Percentiles rank a stretch among this genome's conserved stretches.
Evolutionary conservation across 1,139 yeast species (phyloP).

Genomic region (Pichia sp.): DNA sequence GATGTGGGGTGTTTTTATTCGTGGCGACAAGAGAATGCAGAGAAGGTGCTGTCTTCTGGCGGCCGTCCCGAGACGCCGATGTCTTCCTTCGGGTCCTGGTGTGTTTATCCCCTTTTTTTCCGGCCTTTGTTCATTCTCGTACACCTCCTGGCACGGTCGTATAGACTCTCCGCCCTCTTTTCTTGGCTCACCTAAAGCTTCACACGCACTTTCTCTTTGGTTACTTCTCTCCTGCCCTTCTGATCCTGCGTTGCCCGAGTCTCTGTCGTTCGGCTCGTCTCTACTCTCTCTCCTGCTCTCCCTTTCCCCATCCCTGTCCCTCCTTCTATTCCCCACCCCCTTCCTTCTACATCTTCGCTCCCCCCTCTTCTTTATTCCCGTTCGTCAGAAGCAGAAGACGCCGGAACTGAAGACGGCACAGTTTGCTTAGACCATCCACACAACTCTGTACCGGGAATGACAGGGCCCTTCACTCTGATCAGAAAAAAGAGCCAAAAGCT

Average conservation of each 20-base stretch:
- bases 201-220: background rate
- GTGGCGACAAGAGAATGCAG: background rate
- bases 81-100: background rate
- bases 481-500: constrained; percentile 16
- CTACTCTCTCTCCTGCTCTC: background rate
- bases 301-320: background rate
- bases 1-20: background rate
- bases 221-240: background rate
- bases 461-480: constrained; percentile 11
- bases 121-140: background rate
- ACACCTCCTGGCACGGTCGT: background rate
- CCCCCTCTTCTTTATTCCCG: background rate
- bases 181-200: background rate
- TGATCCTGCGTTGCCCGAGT: too few species aligned
- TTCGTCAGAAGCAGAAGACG: background rate
- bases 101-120: background rate
- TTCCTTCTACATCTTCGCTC: background rate
- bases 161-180: background rate
- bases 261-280: too few species aligned
- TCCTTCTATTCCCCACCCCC: background rate
- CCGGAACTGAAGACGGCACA: too few species aligned
- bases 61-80: background rate
- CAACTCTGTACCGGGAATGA: constrained; percentile 6
- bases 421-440: background rate
- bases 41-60: too few species aligned